phyloP scores from a whole-genome alignment of 805 yeast genomes.

The Metschnikowia dekortorum region DNA sequence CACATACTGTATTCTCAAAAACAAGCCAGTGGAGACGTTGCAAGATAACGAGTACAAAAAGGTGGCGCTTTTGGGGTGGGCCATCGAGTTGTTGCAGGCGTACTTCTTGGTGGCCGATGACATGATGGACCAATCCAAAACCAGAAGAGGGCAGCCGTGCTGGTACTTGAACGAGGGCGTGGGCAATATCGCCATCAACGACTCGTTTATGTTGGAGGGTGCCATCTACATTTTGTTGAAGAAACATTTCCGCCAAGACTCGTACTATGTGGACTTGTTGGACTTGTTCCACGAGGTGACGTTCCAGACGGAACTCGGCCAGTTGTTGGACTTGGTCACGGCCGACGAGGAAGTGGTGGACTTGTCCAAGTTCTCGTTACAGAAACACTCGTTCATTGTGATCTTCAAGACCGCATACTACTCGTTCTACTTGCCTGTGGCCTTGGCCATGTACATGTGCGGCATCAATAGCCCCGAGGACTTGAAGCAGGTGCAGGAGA shows the following conservation, averaged over 20 bases:
- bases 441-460: constrained; percentile 90
- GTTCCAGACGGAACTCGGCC: constrained; percentile 97
- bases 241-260: constrained; percentile 77
- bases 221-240: constrained; percentile 86
- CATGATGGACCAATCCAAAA: constrained; percentile 94
- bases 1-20: constrained; percentile 78
- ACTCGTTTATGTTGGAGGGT: constrained; percentile 94
- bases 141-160: constrained; percentile 98
- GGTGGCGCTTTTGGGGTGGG: constrained; percentile 91
- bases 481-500: constrained; percentile 80
- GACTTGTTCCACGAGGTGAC: constrained; percentile 97
- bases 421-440: constrained; percentile 96
- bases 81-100: constrained; percentile 90
- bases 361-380: constrained; percentile 76
- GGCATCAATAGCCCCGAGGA: constrained; percentile 70
- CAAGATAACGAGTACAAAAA: constrained; percentile 67
- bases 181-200: constrained; percentile 93
- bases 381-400: constrained; percentile 92
- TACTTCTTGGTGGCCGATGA: constrained; percentile 97
- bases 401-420: constrained; percentile 96
- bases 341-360: constrained; percentile 97
- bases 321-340: constrained; percentile 88
- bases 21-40: constrained; percentile 51
- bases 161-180: constrained; percentile 85
- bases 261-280: constrained; percentile 81